These are phyloP conservation scores for Pterocarpus macrocarpus DNA, from an alignment of 306 rosid genomes.

Conservation along the genomic window DNA sequence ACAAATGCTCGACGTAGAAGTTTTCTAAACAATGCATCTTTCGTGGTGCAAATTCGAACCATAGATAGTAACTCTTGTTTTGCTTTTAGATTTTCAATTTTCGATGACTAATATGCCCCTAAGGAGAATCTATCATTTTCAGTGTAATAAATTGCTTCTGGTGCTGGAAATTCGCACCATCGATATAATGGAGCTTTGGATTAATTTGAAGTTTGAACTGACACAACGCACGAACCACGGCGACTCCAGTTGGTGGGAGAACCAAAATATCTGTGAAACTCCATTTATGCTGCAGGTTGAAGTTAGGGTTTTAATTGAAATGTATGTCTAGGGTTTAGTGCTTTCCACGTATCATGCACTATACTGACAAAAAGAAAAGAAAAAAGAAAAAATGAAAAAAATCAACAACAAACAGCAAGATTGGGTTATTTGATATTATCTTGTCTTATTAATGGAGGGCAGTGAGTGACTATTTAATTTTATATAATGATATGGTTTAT, in stretches of 20 bases:
- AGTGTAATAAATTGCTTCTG: conserved; percentile 30
- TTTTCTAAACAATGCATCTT: conserved; percentile 63
- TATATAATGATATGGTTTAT: background rate
- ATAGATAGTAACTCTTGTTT: conserved; percentile 51
- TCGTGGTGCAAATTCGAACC: conserved; percentile 67
- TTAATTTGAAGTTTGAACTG: conserved; percentile 19
- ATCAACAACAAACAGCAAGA: background rate
- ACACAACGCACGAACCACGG: background rate
- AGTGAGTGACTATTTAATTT: background rate
- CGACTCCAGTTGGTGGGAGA: background rate
- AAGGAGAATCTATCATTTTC: conserved; percentile 52
- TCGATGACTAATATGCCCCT: conserved; percentile 53
- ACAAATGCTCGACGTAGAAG: conserved; percentile 49
- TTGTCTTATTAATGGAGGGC: conserved; percentile 19
- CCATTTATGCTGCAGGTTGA: conserved; percentile 5
- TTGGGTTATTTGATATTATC: background rate
- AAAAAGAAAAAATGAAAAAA: background rate
- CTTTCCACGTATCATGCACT: conserved; percentile 57
- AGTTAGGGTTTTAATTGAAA: conserved; percentile 25
- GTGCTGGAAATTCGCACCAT: conserved; percentile 3
- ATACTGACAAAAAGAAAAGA: background rate
- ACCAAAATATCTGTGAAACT: background rate
- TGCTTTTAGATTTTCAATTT: background rate
- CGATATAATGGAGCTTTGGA: conserved; percentile 1
- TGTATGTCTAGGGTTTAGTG: conserved; percentile 43